phyloP scores from a whole-genome alignment of 2,329 filamentous ascomycete species.

The Elsinoe ampelina region DNA sequence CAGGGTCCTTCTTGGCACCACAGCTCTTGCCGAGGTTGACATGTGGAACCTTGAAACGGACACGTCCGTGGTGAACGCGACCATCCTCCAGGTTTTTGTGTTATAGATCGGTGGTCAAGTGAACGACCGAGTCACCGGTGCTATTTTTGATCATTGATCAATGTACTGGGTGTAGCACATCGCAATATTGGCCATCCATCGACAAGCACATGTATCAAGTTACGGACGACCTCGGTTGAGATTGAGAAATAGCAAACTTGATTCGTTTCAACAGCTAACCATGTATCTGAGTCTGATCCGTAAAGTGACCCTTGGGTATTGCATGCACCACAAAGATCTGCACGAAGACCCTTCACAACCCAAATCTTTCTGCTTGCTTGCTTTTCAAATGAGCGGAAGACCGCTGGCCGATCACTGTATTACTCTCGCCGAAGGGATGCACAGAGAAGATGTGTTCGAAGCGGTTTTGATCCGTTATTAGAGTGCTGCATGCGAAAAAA shows the following conservation, averaged over 20 bases:
- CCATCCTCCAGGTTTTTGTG: no score
- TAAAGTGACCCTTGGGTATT: constrained; percentile 8
- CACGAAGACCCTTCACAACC: not conserved
- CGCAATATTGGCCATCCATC: no score
- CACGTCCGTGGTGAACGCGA: no score
- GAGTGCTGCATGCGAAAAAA: constrained; percentile 11
- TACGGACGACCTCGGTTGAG: not conserved
- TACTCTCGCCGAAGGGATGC: not conserved
- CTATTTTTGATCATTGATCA: no score
- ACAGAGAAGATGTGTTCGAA: not conserved
- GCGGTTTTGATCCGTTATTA: constrained; percentile 9
- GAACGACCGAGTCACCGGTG: no score
- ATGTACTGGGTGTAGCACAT: no score
- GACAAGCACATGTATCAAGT: not conserved
- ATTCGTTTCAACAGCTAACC: constrained; percentile 12
- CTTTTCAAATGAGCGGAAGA: constrained; percentile 5
- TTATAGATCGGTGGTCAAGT: no score
- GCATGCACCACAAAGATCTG: constrained; percentile 4
- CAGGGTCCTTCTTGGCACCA: no score
- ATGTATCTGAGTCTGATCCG: constrained; percentile 2
- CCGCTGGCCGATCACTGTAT: not conserved
- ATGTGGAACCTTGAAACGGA: no score
- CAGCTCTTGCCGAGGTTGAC: no score
- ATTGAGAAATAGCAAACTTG: constrained; percentile 7
- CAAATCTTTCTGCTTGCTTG: not conserved